Base-by-base conservation (phyloP, 768 basidiomycete species). In the Coprinopsis sp. region DNA sequence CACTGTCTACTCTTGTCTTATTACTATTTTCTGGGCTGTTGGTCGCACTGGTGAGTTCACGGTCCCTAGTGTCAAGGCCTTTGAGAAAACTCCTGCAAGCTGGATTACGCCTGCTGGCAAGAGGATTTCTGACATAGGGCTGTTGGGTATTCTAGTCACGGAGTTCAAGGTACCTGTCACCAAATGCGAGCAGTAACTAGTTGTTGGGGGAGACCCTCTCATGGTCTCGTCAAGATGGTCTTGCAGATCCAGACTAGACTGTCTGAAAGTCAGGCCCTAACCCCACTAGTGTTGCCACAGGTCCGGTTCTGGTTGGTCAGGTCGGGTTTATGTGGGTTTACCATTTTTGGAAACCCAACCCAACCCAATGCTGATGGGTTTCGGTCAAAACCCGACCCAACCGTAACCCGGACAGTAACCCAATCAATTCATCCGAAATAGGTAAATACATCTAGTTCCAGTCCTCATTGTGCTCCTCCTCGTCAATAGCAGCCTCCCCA, bases 1-100 rank as follows among this genome's bases (percentile, higher is more conserved):
- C 0, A 57, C 68, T 0, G 49, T 62, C 0, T 63, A 38, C 16
- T 57, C 61, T 0, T 65, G 62, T 49, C 56, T 62, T 2, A 59
- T 59, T 1, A 61, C 54, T 1, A 41, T 44, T 4, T 67, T 68
- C 39, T 56, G 45, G 30, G 37, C 53, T 3, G 34, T 37, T 2
- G 49, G 50, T 2, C 21, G 52, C 13, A 28, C 55, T 0, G 62
- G 63, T 0, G 43, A 44, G 19, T 44, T 43, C 41, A 43, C 41
- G 12, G 41, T 43, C 14, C n/a, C n/a, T n/a, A 23, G 41, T 6
- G 10, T 30, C 12, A 25, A 10, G 13, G 41, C n/a, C n/a, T n/a
- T n/a, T n/a, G n/a, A n/a, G n/a, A n/a, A n/a, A n/a, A n/a, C n/a
- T n/a, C n/a, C n/a, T n/a, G n/a, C n/a, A n/a, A n/a, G n/a, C n/a